Conservation (phyloP, 768 basidiomycete species). For the Gyrodon lividus region DNA sequence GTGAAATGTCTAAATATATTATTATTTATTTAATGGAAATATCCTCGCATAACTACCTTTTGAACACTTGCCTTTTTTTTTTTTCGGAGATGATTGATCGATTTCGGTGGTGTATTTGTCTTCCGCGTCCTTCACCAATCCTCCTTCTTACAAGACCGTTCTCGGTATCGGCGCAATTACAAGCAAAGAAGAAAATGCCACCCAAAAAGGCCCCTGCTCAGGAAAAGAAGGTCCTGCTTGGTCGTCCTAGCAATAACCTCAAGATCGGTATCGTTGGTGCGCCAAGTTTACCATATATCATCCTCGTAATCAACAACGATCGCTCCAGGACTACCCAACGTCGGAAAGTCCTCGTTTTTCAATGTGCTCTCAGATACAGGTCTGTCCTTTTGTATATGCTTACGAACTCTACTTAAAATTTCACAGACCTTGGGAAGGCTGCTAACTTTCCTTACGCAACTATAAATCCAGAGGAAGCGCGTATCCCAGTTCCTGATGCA, state of each 20-base stretch:
- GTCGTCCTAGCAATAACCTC: constrained; percentile 93
- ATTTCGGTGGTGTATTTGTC: constrained; percentile 19
- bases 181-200: constrained; percentile 74
- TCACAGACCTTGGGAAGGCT: constrained; percentile 81
- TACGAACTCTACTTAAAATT: constrained; percentile 5
- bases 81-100: constrained; percentile 32
- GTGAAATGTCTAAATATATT: not conserved
- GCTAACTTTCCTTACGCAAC: constrained; percentile 98
- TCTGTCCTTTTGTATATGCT: constrained; percentile 32
- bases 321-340: constrained; percentile 80
- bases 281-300: constrained; percentile 14
- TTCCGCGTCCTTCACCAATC: constrained; percentile 13
- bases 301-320: constrained; percentile 4
- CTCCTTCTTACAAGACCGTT: constrained; percentile 26
- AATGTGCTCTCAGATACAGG: constrained; percentile 92
- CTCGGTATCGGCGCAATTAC: constrained; percentile 37
- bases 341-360: constrained; percentile 99
- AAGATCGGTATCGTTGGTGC: constrained; percentile 99
- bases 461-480: constrained; percentile 93
- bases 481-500: constrained; percentile 90
- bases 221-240: constrained; percentile 87
- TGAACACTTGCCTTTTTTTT: not conserved
- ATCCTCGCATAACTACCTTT: not conserved
- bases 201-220: constrained; percentile 78
- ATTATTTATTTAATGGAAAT: constrained; percentile 4